A percentile compares a stretch with the other conserved stretches of the same genome.
Conservation (phyloP, 345 rosid genomes). For the Acer saccharum region DNA sequence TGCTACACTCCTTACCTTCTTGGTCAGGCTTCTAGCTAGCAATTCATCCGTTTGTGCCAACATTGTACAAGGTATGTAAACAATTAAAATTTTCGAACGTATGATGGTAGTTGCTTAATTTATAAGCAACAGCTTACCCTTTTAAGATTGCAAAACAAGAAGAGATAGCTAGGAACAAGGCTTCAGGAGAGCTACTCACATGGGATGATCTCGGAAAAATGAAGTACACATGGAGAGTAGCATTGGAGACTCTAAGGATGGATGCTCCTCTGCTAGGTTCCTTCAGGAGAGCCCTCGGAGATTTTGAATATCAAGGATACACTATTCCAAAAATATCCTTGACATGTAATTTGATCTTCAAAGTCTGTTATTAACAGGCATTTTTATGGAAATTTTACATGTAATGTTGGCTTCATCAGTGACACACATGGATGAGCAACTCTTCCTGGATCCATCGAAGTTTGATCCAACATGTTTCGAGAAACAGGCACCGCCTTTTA, state of each 20-base stretch:
- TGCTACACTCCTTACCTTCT: constrained; percentile 23
- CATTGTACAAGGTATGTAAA: constrained; percentile 19
- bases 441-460: constrained; percentile 32
- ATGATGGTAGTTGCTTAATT: too few relatives aligned
- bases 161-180: constrained; percentile 9
- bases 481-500: constrained; percentile 33
- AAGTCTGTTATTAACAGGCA: background rate
- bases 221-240: constrained; percentile 45
- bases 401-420: constrained; percentile 27
- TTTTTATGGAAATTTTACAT: constrained; percentile 10
- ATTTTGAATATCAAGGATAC: constrained; percentile 31
- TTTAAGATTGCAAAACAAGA: background rate
- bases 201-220: constrained; percentile 41
- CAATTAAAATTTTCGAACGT: background rate
- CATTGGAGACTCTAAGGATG: constrained; percentile 39
- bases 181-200: constrained; percentile 20
- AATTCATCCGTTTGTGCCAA: constrained; percentile 14
- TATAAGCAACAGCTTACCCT: too few relatives aligned
- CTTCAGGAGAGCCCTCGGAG: constrained; percentile 27
- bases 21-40: constrained; percentile 19
- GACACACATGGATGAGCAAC: constrained; percentile 37
- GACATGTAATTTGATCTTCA: background rate
- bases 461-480: constrained; percentile 35
- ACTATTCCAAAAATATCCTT: constrained; percentile 23
- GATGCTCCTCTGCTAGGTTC: constrained; percentile 24